A percentile compares a stretch with the other conserved stretches of the same genome.
phyloP scores from a whole-genome alignment of 306 rosid species.

The Trifolium fragiferum region DNA sequence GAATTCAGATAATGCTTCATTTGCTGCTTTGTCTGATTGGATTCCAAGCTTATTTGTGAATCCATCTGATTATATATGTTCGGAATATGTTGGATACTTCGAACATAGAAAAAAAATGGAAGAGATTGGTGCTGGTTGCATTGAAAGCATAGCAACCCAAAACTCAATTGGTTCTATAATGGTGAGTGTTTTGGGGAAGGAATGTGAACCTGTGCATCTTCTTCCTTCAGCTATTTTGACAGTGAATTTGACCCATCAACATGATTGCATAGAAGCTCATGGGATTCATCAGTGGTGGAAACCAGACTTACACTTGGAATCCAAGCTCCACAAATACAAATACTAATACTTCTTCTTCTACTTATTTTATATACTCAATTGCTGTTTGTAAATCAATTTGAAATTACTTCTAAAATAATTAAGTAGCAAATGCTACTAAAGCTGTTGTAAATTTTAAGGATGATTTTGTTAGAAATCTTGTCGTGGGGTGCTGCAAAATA shows the following conservation, averaged over 20 bases:
- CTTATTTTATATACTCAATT: neutral
- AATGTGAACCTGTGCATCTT: conserved; percentile 76
- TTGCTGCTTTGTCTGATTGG: conserved; percentile 73
- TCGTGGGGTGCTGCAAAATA: too few species aligned
- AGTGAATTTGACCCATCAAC: conserved; percentile 50
- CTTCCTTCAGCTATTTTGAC: conserved; percentile 83
- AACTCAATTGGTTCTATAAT: conserved; percentile 69
- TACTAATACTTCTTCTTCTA: conserved; percentile 46
- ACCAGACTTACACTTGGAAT: conserved; percentile 53
- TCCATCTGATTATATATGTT: conserved; percentile 73
- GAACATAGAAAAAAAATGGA: conserved; percentile 88
- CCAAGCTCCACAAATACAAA: conserved; percentile 57
- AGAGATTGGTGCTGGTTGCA: conserved; percentile 78
- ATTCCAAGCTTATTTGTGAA: conserved; percentile 80
- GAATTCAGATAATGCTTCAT: conserved; percentile 66
- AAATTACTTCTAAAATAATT: too few species aligned
- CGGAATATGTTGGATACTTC: conserved; percentile 86
- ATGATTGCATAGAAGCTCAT: conserved; percentile 76
- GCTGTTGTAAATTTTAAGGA: neutral
- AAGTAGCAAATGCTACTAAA: neutral
- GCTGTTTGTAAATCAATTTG: neutral
- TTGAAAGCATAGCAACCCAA: conserved; percentile 81
- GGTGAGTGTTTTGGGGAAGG: conserved; percentile 70
- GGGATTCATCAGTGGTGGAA: conserved; percentile 98
- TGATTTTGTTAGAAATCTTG: too few species aligned